Evolutionary conservation across 805 yeast species (phyloP), one percentile per base, ranked within the genome.

Genomic region (Suhomyces faveliae): DNA sequence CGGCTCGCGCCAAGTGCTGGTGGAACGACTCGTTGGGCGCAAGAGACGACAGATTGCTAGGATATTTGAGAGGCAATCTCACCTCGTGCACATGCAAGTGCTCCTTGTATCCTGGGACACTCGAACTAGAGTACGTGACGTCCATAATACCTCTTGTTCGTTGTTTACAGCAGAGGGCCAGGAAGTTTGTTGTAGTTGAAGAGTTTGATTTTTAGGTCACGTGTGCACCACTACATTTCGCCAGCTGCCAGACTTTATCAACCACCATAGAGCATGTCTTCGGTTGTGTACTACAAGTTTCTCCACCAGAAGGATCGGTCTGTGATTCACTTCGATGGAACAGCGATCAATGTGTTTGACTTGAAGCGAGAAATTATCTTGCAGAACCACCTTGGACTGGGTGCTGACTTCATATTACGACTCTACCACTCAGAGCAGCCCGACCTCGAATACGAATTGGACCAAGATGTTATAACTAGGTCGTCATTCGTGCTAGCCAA

Each of bases 341-440:
- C 99, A 0, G 97, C 98, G 23, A 82, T 94, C 37, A 89, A 96
- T 1, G 96, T 91, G 1, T 94, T 92, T 68, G 99, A 94, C 61
- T 71, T 94, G 51, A 94, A 94, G 67, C 83, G 92, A 51, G 98
- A 94, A 57, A 89, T 94, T 44, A 86, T 94, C 38, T 66, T 77
- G 15, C 88, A 83, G 35, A 92, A 91, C 66, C 87, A 83, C 57
- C 73, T 94, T 12, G 89, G 91, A 5, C 84, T 83, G 50, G 95
- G 96, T 1, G 79, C 84, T 2, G 96, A 89, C 61, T 90, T 91
- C 58, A 94, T 89, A 61, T 70, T 94, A 35, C 68, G 79, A 40
- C 60, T 94, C 13, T 87, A 79, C 61, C 86, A 84, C 57, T 65
- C 63, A 54, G 77, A 73, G 45, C 76, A 67, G 46, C 84, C 86